These are phyloP conservation scores for Trypanosoma avium DNA, from an alignment of 208 protist species.

Conservation along the genomic window DNA sequence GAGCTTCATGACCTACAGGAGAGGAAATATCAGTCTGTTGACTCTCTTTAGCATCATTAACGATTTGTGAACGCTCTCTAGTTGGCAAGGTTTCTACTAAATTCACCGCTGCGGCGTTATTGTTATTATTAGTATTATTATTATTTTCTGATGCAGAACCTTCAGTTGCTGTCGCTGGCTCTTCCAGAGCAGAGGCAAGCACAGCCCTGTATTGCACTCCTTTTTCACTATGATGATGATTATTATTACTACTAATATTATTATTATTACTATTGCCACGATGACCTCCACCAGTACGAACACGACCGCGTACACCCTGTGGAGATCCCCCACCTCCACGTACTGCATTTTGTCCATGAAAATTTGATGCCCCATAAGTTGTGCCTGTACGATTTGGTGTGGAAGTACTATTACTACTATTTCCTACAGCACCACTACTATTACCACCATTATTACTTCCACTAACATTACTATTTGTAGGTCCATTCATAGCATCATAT, in stretches of 20 bases:
- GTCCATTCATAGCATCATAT: slow-evolving; percentile 16
- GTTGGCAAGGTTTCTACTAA: too few species aligned
- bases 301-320: slow-evolving; percentile 2
- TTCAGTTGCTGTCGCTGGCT: not conserved
- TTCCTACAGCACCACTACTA: too few species aligned
- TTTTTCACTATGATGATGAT: not conserved
- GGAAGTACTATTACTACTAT: too few species aligned
- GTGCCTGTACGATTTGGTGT: not conserved
- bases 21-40: not conserved
- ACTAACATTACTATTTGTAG: not conserved
- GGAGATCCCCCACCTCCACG: not conserved
- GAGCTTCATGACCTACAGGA: not conserved
- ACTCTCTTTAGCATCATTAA: not conserved
- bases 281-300: slow-evolving; percentile 14
- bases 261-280: slow-evolving; percentile 11
- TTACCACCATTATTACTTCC: slow-evolving; percentile 1
- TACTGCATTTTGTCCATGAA: not conserved
- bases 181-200: not conserved
- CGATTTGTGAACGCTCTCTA: slow-evolving; percentile 1
- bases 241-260: slow-evolving; percentile 1
- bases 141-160: not conserved
- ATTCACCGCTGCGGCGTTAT: not conserved
- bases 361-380: not conserved
- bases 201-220: not conserved
- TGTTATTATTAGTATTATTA: slow-evolving; percentile 12